Evolutionary conservation across 1,139 yeast genomes (phyloP), one percentile per base, ranked within the genome.

Genomic region (Sugiyamaella japonica): DNA sequence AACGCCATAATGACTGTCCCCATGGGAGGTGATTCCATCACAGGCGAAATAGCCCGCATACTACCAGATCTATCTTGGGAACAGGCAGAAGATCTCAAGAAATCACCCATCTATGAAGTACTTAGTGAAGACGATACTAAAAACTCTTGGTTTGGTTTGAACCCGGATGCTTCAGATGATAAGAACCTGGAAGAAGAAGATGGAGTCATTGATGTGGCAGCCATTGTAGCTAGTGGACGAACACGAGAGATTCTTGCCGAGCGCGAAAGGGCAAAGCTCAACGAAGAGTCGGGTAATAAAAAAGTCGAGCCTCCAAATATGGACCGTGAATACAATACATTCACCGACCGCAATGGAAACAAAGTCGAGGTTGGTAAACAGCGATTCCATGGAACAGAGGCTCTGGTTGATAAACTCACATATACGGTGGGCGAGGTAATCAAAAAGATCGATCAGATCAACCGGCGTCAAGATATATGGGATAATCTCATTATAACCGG

Each of bases 121-220:
- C 76, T 89, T 59, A 64, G 64, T 49, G 85, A 83, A 63, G 85
- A 78, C 59, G 84, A 80, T 60, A 82, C 80, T 38, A 76, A 80
- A 56, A 80, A 77, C 54, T 81, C 86, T 1, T 85, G 82, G 70
- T 84, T 82, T 65, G 84, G 85, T 16, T 67, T 76, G 57, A 46
- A 45, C 15, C 37, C 48, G 3, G 45, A 37, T 16, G 45, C 39
- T 16, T 84, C 77, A 55, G 73, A 70, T 51, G 74, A 70, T 8
- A 65, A 79, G 53, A 57, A 54, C 36, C 69, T 67, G 5, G 83
- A 79, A 10, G 86, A 82, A 39, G 86, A 82, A 40, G 95, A 86
- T 36, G 93, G 89, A 46, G 82, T 84, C 2, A 78, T 89, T 50
- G 97, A 93, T 69, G 91, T 93, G 48, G 97, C 97, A 1, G 89